These are phyloP conservation scores for Rhododendron williamsianum DNA, from an alignment of 148 eudicot species.

Conservation along the genomic window DNA sequence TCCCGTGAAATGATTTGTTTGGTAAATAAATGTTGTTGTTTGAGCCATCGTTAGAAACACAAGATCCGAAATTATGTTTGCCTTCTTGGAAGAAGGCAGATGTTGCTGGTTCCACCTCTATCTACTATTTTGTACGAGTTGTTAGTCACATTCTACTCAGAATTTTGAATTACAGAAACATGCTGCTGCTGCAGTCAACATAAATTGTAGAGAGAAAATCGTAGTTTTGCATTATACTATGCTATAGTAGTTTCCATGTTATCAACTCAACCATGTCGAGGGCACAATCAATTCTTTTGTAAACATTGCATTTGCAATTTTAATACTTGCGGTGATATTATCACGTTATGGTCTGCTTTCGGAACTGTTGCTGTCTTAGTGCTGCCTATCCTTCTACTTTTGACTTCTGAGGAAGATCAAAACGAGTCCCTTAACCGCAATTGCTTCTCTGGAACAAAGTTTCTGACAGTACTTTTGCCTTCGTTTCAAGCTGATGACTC, in stretches of 20 bases:
- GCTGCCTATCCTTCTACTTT: background rate
- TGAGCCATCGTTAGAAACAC: background rate
- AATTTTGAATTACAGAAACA: background rate
- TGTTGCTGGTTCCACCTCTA: background rate
- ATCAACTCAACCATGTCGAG: background rate
- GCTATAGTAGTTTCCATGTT: too few species aligned
- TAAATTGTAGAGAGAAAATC: background rate
- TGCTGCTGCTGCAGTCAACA: background rate
- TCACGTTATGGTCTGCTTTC: background rate
- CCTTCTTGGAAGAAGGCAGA: background rate
- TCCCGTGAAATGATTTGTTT: background rate
- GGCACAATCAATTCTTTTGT: background rate
- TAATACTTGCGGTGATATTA: background rate
- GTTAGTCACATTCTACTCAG: background rate
- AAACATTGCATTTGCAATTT: background rate
- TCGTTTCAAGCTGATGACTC: background rate
- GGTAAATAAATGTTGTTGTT: background rate
- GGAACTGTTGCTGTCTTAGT: background rate
- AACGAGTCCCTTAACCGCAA: background rate
- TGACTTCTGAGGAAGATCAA: background rate
- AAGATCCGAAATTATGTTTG: background rate
- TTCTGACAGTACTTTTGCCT: background rate
- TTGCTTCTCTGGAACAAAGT: background rate
- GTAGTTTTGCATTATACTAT: background rate
- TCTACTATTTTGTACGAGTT: background rate